Conservation (phyloP, 2,329 filamentous ascomycete species). For the Pestalotiopsis sp. region DNA sequence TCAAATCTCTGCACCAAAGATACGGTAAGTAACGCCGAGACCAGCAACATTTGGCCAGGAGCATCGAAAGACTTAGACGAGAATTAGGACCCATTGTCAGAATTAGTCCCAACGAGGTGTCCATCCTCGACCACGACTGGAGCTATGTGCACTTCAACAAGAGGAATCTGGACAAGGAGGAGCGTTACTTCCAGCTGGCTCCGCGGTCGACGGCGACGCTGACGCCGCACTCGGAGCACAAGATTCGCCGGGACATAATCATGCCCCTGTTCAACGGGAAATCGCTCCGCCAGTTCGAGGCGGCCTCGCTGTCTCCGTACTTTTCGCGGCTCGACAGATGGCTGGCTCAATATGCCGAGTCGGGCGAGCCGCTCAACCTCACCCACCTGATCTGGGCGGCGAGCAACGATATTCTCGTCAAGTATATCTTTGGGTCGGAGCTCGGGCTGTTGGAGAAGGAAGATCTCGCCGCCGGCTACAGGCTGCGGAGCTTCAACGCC, state of each 20-base stretch:
- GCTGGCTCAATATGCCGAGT: neutral
- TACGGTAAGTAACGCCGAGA: neutral
- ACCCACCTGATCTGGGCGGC: slow-evolving; percentile 5
- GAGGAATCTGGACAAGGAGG: slow-evolving; percentile 7
- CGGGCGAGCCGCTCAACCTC: slow-evolving; percentile 6
- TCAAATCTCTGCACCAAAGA: slow-evolving; percentile 1
- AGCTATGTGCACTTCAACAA: slow-evolving; percentile 8
- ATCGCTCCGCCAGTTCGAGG: neutral
- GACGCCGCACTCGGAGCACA: slow-evolving; percentile 8
- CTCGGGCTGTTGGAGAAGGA: neutral
- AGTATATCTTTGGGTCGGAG: slow-evolving; percentile 9
- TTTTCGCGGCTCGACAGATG: neutral
- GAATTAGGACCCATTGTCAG: neutral
- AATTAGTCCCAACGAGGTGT: slow-evolving; percentile 6
- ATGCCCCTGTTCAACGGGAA: slow-evolving; percentile 9
- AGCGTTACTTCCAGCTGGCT: slow-evolving; percentile 9
- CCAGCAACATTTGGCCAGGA: neutral
- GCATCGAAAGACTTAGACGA: neutral
- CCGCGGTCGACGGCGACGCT: slow-evolving; percentile 5
- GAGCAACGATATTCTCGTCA: slow-evolving; percentile 3
- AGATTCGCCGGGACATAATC: neutral
- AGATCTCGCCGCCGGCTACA: neutral
- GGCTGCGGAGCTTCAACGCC: neutral
- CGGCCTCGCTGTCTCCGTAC: neutral
- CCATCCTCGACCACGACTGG: slow-evolving; percentile 9